phyloP scores from a whole-genome alignment of 2,329 filamentous ascomycete species.

The Nannizziopsis arthrosporioides region DNA sequence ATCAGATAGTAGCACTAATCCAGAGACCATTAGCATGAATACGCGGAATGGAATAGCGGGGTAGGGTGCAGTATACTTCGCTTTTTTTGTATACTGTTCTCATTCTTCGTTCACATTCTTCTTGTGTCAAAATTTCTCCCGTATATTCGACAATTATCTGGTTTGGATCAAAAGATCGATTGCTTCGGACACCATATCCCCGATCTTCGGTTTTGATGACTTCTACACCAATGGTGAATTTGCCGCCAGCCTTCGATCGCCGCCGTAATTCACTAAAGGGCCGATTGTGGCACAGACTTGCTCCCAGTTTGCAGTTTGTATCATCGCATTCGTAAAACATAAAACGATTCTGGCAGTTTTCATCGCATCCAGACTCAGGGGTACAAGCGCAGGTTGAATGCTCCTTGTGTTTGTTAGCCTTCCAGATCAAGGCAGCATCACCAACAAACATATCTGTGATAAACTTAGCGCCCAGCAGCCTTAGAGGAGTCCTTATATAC shows the following conservation, averaged over 20 bases:
- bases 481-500: constrained; percentile 23
- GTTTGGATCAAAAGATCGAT: constrained; percentile 71
- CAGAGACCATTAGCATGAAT: constrained; percentile 13
- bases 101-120: constrained; percentile 88
- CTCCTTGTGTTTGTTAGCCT: constrained; percentile 61
- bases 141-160: constrained; percentile 99
- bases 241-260: constrained; percentile 64
- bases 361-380: constrained; percentile 67
- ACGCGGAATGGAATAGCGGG: not conserved
- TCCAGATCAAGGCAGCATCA: constrained; percentile 68
- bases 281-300: constrained; percentile 69
- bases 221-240: constrained; percentile 86
- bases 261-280: constrained; percentile 70
- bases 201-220: constrained; percentile 82
- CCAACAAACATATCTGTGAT: constrained; percentile 73
- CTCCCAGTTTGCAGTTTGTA: constrained; percentile 70
- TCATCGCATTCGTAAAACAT: constrained; percentile 97
- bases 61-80: constrained; percentile 48
- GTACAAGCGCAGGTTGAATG: constrained; percentile 69
- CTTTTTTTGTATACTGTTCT: constrained; percentile 87
- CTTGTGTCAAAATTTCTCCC: constrained; percentile 91
- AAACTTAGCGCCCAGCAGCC: not conserved
- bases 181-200: constrained; percentile 83
- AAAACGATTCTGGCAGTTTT: constrained; percentile 84
- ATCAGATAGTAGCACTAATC: constrained; percentile 89